Base-by-base conservation (phyloP, 2,329 filamentous ascomycete species). In the Aspergillus calidoustus region DNA sequence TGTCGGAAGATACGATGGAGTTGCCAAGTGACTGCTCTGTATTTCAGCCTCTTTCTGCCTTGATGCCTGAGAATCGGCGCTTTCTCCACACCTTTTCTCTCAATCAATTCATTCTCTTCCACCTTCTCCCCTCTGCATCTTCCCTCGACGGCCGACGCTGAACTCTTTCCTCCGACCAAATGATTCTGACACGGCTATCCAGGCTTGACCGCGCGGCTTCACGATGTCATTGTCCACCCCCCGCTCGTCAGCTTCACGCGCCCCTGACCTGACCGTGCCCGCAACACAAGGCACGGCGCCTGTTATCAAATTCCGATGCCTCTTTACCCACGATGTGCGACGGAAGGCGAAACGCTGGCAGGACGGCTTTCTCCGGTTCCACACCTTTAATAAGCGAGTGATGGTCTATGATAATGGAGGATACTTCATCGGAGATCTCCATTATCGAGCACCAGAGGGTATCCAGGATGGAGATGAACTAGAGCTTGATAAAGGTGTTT, bases 271-370 rank as follows among this genome's bases (percentile, higher is more conserved):
- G 34, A 71, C 72, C 38, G 72, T 84, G 50, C 79, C 83, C 47
- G 78, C 80, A 31, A 84, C 84, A 15, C 85, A 88, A 68, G 88
- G 86, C 69, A 90, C 88, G 22, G 92, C 93, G 2, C 83, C 86
- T 0, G 92, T 97, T 44, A 82, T 91, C 72, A 92, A 96, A 72
- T 96, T 90, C 76, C 84, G 87, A 64, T 97, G 93, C 75, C 87
- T 97, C 4, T 97, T 91, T 77, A 96, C 93, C 2, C 87, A 91
- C 73, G 93, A 97, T 73, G 76, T 96, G 47, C 87, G 88, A 55
- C 88, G 91, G 59, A 97, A 97, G 79, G 89, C 92, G 69, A 97
- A 97, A 75, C 84, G 91, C 63, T 97, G 93, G 93, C 92, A 96
- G 71, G 93, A 97, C 88, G 93, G 94, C 41, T 88, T 88, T 55